Base-by-base conservation (phyloP, 2,329 filamentous ascomycete genomes). In the Pyrenophora teres region DNA sequence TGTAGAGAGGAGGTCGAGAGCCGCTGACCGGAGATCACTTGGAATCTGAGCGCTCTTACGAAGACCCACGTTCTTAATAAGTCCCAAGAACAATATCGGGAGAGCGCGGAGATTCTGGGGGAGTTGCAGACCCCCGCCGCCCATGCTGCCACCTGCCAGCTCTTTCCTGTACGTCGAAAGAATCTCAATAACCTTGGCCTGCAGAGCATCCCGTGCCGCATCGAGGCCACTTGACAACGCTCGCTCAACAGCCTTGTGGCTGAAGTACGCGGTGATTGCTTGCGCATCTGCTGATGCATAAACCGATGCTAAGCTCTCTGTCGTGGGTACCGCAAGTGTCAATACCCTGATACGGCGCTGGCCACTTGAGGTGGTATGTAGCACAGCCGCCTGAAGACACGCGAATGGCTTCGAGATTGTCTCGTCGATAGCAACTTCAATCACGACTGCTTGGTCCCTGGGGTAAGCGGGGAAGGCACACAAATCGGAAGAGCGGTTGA, bases 381-480 rank as follows among this genome's bases (percentile, higher is more conserved):
- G 83, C 8, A 99, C 93, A 44, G 94, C 94, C 12, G 92, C 88
- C 76, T 99, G 69, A 6, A 72, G 57, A 74, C 92, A 97, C 39
- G 96, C 88, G 58, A 96, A 88, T 38, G 90, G 91, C 80, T 96
- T 96, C 40, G 87, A 90, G 55, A 99, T 81, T 31, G 86, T 94
- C 78, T 99, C 94, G 65, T 99, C 94, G 61, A 99, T 97, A 12
- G 94, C 92, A 48, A 99, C 95, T 75, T 99, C 94, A 16, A 99
- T 93, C 37, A 97, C 94, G 71, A 97, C 97, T 58, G 90, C 92
- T 74, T 99, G 94, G 68, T 99, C 94, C 70, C 94, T 88, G 27
- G 94, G 94, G 80, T 99, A 97, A 0, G 94, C 92, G 1, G 94
- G 94, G 82, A 99, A 99, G 10, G 94, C 94, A 73, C 94, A 97